Conservation (phyloP, 768 basidiomycete genomes). For the Termitomyces sp. region DNA sequence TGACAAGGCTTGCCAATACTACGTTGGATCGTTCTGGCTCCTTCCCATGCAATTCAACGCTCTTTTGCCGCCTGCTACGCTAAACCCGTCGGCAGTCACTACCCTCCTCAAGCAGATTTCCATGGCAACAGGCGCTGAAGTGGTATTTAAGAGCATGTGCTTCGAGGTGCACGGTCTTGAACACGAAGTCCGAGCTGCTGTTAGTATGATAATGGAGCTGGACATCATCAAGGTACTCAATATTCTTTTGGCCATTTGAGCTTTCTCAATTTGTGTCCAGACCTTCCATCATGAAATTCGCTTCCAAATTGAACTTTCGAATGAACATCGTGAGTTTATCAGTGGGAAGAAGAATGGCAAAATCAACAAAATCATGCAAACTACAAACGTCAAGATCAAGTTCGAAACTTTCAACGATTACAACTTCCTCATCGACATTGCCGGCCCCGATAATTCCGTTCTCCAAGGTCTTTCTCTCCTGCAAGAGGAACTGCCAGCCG, state of each 20-base stretch:
- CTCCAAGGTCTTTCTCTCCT: slow-evolving; percentile 85
- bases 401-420: slow-evolving; percentile 98
- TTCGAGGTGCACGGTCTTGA: slow-evolving; percentile 97
- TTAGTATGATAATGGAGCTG: slow-evolving; percentile 84
- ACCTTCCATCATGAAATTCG: slow-evolving; percentile 96
- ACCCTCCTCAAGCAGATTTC: slow-evolving; percentile 86
- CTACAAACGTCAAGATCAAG: slow-evolving; percentile 95
- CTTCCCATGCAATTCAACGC: slow-evolving; percentile 93
- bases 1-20: slow-evolving; percentile 85
- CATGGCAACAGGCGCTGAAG: slow-evolving; percentile 84
- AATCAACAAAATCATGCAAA: slow-evolving; percentile 99
- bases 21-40: slow-evolving; percentile 97
- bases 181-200: slow-evolving; percentile 83
- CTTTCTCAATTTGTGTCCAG: slow-evolving; percentile 34
- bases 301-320: slow-evolving; percentile 96
- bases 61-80: slow-evolving; percentile 75
- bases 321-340: slow-evolving; percentile 98
- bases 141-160: slow-evolving; percentile 96
- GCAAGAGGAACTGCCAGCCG: slow-evolving; percentile 97
- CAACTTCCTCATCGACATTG: slow-evolving; percentile 91
- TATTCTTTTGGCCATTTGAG: slow-evolving; percentile 15
- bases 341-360: slow-evolving; percentile 99
- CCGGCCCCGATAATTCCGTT: slow-evolving; percentile 81
- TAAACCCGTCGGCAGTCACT: slow-evolving; percentile 82
- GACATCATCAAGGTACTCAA: slow-evolving; percentile 80